phyloP scores from a whole-genome alignment of 2,329 filamentous ascomycete species.

The Phoma sp. region DNA sequence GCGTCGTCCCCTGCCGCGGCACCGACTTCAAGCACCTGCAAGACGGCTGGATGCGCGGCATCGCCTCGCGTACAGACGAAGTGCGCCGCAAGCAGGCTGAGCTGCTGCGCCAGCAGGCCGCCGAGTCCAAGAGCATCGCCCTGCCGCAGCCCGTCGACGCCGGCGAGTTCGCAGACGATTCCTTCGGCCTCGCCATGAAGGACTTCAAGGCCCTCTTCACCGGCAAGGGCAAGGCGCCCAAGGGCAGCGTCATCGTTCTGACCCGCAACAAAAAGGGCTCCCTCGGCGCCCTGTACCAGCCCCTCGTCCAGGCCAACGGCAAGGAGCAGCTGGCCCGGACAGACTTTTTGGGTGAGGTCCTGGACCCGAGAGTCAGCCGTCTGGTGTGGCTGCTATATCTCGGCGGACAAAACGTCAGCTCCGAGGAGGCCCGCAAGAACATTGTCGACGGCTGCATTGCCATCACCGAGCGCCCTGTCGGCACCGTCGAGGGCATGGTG shows the following conservation, averaged over 20 bases:
- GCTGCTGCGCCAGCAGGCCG: conserved; percentile 51
- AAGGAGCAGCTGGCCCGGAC: conserved; percentile 53
- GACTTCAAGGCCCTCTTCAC: conserved; percentile 85
- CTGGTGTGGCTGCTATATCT: conserved; percentile 91
- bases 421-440: conserved; percentile 78
- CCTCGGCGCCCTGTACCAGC: conserved; percentile 53
- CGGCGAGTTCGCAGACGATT: conserved; percentile 69
- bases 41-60: conserved; percentile 87
- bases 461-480: conserved; percentile 85
- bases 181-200: conserved; percentile 75
- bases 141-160: conserved; percentile 43
- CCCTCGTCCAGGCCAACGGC: conserved; percentile 31
- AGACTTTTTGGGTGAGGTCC: conserved; percentile 71
- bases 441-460: conserved; percentile 88
- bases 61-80: conserved; percentile 73
- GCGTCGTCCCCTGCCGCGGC: conserved; percentile 88
- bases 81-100: conserved; percentile 46
- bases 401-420: conserved; percentile 84
- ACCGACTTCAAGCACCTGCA: conserved; percentile 93
- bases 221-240: conserved; percentile 76
- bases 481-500: conserved; percentile 72
- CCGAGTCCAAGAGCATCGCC: conserved; percentile 44
- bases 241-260: conserved; percentile 78
- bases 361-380: conserved; percentile 80
- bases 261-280: conserved; percentile 69